Evolutionary conservation across 2,329 filamentous ascomycete species (phyloP).

Genomic region (Aspergillus fumigatiaffinis): DNA sequence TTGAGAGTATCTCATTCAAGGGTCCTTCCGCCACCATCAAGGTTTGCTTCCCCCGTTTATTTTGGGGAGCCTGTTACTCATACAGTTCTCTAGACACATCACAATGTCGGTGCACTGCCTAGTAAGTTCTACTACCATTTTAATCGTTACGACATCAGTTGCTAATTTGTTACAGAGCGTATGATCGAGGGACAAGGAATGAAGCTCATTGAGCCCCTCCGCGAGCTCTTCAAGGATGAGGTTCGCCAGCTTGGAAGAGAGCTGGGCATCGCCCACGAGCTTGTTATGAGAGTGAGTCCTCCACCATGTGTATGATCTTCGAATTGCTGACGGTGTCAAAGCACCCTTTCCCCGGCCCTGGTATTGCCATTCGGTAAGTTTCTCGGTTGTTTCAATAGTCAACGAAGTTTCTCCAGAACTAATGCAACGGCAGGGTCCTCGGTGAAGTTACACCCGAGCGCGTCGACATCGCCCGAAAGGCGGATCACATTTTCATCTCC

Average conservation of each 20-base stretch:
- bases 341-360: conserved; percentile 56
- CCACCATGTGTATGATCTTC: conserved; percentile 58
- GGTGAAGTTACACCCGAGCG: conserved; percentile 79
- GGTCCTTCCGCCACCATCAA: conserved; percentile 69
- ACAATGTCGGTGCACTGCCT: conserved; percentile 35
- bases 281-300: conserved; percentile 59
- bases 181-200: conserved; percentile 48
- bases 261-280: conserved; percentile 67
- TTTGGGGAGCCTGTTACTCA: not conserved
- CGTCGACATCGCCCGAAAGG: conserved; percentile 64
- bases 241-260: conserved; percentile 66
- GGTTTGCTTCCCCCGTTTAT: not conserved
- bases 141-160: not conserved
- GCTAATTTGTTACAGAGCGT: conserved; percentile 27
- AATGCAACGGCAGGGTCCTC: conserved; percentile 49
- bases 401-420: not conserved
- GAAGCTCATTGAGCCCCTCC: conserved; percentile 66
- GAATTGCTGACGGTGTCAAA: not conserved
- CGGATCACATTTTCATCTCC: conserved; percentile 45
- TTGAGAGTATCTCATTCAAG: conserved; percentile 69
- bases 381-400: not conserved
- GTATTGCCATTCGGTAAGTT: conserved; percentile 62
- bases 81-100: conserved; percentile 50
- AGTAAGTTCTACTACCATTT: not conserved
- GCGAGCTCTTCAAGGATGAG: conserved; percentile 81